Evolutionary conservation across 2,329 filamentous ascomycete species (phyloP), one percentile per base, ranked within the genome.

Genomic region (Penicillium sp.): DNA sequence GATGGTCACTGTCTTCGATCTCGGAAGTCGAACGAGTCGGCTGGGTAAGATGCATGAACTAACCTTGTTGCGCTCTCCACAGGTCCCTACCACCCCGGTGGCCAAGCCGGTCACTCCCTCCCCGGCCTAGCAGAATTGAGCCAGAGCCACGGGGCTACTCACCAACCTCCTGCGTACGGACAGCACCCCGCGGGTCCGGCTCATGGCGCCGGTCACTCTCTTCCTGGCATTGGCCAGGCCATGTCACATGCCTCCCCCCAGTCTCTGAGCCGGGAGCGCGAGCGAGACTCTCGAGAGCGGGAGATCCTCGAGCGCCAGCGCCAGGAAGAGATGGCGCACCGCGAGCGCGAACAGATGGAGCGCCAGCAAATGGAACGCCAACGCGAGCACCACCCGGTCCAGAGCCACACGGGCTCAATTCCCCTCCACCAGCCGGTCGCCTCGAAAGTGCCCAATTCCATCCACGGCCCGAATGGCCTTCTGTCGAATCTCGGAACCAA

Each of bases 401-500:
- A 97, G 77, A 95, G 90, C 79, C 93, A 91, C 73, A 89, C 91
- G 42, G 92, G 90, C 60, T 92, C 93, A 2, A 91, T 97, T 58
- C 92, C 93, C 58, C 89, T 98, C 70, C 94, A 98, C 78, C 94
- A 98, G 77, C 94, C 94, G 5, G 93, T 97, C 62, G 94, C 94
- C 65, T 88, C 93, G 74, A 84, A 93, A 78, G 83, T 92, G 65
- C 81, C 90, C 60, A 90, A 89, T 66, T 90, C 92, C 56, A 96
- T 97, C 60, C 94, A 97, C 75, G 96, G 93, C 50, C 94, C 94
- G 1, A 94, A 95, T 68, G 94, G 94, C 9, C 84, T 98, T 38
- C 86, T 98, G 42, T 87, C 89, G 9, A 92, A 89, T 68, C 88
- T 92, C 69, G 88, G 88, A 56, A 84, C 85, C 37, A 85, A 85